A percentile compares a stretch with the other conserved stretches of the same genome.
Evolutionary conservation across 73 alveolate genomes (phyloP).

Genomic region (Blepharisma stoltei): DNA sequence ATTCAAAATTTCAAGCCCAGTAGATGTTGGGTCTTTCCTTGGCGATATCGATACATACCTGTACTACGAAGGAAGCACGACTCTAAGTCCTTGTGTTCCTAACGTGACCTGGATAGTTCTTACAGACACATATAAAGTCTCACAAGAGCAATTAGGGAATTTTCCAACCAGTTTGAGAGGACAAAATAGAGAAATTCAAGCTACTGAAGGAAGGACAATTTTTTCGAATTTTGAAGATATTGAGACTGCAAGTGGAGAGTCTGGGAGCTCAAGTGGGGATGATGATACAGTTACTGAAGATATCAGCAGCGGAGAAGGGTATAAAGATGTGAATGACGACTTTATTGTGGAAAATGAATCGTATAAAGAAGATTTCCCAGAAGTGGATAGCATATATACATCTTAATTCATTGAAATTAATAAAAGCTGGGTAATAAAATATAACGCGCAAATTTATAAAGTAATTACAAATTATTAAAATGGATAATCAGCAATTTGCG

Average conservation of each 20-base stretch:
- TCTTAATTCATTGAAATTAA: too few relatives aligned
- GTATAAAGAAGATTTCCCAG: slow-evolving; percentile 8
- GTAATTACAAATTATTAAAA: too few relatives aligned
- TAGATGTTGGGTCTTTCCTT: background rate
- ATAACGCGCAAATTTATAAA: too few relatives aligned
- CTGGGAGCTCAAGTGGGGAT: background rate
- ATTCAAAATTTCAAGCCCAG: background rate
- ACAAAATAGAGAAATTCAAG: background rate
- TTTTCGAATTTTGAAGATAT: background rate
- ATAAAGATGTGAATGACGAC: slow-evolving; percentile 16
- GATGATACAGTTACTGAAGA: background rate
- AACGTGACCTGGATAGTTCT: slow-evolving; percentile 14
- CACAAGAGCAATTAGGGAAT: background rate
- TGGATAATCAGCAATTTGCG: too few relatives aligned
- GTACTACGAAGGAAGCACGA: slow-evolving; percentile 18
- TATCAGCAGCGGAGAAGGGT: slow-evolving; percentile 9
- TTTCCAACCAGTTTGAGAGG: background rate
- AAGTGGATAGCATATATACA: background rate
- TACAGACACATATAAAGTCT: slow-evolving; percentile 18
- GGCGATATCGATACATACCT: background rate
- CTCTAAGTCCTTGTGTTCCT: slow-evolving; percentile 16
- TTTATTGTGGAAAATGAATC: slow-evolving; percentile 15
- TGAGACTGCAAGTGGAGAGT: background rate
- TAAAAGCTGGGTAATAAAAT: too few relatives aligned
- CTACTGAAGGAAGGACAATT: slow-evolving; percentile 7